Evolutionary conservation across 768 basidiomycete genomes (phyloP).

Genomic region (Antrodiella citrinella): DNA sequence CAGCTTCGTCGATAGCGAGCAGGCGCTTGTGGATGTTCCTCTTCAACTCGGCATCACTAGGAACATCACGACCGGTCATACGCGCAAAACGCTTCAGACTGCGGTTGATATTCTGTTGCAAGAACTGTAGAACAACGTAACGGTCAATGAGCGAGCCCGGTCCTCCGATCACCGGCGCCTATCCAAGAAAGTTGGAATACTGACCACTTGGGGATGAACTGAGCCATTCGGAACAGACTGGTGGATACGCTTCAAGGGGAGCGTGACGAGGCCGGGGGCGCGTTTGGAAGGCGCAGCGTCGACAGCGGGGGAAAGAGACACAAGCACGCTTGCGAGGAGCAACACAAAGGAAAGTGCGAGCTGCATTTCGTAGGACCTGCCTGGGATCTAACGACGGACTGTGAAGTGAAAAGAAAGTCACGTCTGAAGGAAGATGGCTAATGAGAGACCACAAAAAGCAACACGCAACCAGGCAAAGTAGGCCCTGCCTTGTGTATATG

Average conservation of each 20-base stretch:
- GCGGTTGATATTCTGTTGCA: slow-evolving; percentile 68
- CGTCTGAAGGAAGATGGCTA: slow-evolving; percentile 10
- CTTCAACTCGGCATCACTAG: slow-evolving; percentile 39
- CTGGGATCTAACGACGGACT: slow-evolving; percentile 16
- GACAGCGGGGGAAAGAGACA: slow-evolving; percentile 32
- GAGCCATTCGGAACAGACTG: slow-evolving; percentile 16
- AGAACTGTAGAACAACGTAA: slow-evolving; percentile 30
- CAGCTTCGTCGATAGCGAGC: slow-evolving; percentile 25
- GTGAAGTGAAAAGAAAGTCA: slow-evolving; percentile 14
- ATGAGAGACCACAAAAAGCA: slow-evolving; percentile 16
- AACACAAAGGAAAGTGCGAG: slow-evolving; percentile 41
- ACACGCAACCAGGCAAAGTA: slow-evolving; percentile 15
- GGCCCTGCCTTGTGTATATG: slow-evolving; percentile 26
- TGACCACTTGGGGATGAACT: slow-evolving; percentile 36
- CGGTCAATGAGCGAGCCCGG: not conserved
- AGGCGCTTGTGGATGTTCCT: slow-evolving; percentile 36
- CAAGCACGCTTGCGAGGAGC: slow-evolving; percentile 45
- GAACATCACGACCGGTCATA: slow-evolving; percentile 53
- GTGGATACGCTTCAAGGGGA: slow-evolving; percentile 33
- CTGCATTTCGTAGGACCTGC: slow-evolving; percentile 39
- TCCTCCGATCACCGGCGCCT: not conserved
- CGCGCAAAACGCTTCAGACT: slow-evolving; percentile 55
- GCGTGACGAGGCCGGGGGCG: slow-evolving; percentile 27
- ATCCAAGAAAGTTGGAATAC: slow-evolving; percentile 11
- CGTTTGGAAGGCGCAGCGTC: slow-evolving; percentile 35